These are phyloP conservation scores for Nidularia sp. DNA, from an alignment of 768 basidiomycete genomes.

Conservation along the genomic window DNA sequence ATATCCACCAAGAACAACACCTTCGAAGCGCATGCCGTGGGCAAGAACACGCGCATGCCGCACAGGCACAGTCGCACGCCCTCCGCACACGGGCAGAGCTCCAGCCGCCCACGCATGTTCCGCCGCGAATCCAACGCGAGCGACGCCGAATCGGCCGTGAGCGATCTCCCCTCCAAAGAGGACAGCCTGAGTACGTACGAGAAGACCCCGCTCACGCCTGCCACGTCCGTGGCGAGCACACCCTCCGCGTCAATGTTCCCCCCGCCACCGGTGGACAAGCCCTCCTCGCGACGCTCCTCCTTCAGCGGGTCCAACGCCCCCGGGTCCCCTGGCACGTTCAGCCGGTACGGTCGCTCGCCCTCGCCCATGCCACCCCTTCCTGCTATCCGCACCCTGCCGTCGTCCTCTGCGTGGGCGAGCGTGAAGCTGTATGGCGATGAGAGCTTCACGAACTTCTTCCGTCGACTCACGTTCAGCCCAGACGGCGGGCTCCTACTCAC, in stretches of 20 bases:
- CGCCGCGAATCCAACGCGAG: constrained; percentile 72
- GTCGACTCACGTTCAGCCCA: constrained; percentile 89
- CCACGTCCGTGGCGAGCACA: constrained; percentile 64
- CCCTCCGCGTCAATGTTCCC: constrained; percentile 64
- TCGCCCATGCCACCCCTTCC: constrained; percentile 92
- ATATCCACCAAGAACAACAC: constrained; percentile 75
- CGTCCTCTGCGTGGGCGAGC: constrained; percentile 52
- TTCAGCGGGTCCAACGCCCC: constrained; percentile 84
- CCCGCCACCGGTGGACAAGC: constrained; percentile 59
- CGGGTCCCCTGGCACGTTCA: constrained; percentile 61
- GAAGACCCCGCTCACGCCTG: constrained; percentile 54
- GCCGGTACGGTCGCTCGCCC: constrained; percentile 75
- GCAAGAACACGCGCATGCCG: constrained; percentile 79
- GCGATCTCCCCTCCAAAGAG: constrained; percentile 43
- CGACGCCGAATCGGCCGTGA: constrained; percentile 64
- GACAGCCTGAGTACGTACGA: constrained; percentile 16
- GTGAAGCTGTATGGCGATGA: constrained; percentile 94
- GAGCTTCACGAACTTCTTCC: constrained; percentile 92
- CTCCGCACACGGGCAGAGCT: constrained; percentile 37
- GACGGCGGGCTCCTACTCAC: constrained; percentile 93
- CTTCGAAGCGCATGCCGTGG: constrained; percentile 88
- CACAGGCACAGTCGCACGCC: constrained; percentile 71
- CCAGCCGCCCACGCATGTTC: constrained; percentile 53
- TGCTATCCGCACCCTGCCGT: constrained; percentile 76
- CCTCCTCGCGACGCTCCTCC: constrained; percentile 56